phyloP scores from a whole-genome alignment of 495 filamentous ascomycete genomes.

The Hyaloscypha hepaticicola region DNA sequence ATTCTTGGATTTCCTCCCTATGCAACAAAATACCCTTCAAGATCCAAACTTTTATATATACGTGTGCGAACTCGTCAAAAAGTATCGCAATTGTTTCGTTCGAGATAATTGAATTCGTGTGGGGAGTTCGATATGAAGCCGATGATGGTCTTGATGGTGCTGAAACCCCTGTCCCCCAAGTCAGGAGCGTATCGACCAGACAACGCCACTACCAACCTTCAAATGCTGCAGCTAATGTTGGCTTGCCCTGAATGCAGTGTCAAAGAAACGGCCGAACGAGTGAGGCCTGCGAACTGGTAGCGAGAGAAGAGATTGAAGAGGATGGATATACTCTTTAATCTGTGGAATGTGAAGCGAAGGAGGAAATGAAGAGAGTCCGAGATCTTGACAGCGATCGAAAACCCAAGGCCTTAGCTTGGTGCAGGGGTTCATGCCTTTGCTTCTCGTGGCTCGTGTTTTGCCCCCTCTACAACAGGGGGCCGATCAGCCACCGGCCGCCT shows the following conservation, averaged over 20 bases:
- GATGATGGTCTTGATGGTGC: slow-evolving; percentile 6
- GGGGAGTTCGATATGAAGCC: not conserved
- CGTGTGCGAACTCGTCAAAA: not conserved
- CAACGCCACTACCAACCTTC: slow-evolving; percentile 24
- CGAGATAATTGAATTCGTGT: not conserved
- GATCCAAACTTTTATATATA: not conserved
- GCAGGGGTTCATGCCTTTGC: not conserved
- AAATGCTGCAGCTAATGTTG: not conserved
- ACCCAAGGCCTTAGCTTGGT: not conserved
- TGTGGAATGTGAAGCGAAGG: not conserved
- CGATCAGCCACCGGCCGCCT: not conserved
- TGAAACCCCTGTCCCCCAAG: slow-evolving; percentile 9
- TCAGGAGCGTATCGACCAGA: slow-evolving; percentile 12
- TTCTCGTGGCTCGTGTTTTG: not conserved
- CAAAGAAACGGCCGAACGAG: slow-evolving; percentile 29
- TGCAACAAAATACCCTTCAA: not conserved
- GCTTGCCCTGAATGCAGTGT: not conserved
- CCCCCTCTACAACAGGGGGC: not conserved
- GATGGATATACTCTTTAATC: not conserved
- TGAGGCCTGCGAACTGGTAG: slow-evolving; percentile 24
- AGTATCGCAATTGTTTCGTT: not conserved
- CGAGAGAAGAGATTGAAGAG: slow-evolving; percentile 17
- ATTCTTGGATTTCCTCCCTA: not conserved
- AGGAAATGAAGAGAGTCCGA: not conserved
- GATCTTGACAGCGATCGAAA: not conserved